These are phyloP conservation scores for Phytophthora cajani DNA, from an alignment of 352 stramenopile genomes.

Conservation along the genomic window DNA sequence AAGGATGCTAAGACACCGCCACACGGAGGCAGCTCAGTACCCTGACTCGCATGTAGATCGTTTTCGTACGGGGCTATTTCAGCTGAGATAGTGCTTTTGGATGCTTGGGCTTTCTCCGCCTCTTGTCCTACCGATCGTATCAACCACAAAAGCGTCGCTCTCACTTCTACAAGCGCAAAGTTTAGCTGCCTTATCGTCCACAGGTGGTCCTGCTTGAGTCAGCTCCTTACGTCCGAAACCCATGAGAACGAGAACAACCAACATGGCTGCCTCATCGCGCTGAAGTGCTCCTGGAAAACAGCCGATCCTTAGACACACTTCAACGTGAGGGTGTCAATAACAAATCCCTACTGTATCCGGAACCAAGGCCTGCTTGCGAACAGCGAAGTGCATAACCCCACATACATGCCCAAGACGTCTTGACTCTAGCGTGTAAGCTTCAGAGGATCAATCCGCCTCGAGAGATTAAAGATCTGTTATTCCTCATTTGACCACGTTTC, in stretches of 20 bases:
- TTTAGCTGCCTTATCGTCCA: background rate
- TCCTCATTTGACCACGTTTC: constrained; percentile 5
- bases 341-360: no score
- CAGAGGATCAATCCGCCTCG: background rate
- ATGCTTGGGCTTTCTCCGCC: no score
- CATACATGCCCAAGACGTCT: no score
- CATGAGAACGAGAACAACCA: constrained; percentile 3
- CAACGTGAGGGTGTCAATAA: background rate
- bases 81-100: background rate
- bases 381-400: no score
- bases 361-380: no score
- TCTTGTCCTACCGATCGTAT: background rate
- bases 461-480: constrained; percentile 9
- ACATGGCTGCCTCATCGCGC: constrained; percentile 5
- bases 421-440: no score
- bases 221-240: background rate
- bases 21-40: no score
- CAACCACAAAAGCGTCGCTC: background rate
- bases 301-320: background rate
- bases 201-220: constrained; percentile 1
- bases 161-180: constrained; percentile 14
- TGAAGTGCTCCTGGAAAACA: background rate
- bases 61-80: no score
- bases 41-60: no score
- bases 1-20: no score